These are phyloP conservation scores for Bifiguratus adelaidae DNA, from an alignment of 192 early-diverging fungal genomes.

Conservation along the genomic window DNA sequence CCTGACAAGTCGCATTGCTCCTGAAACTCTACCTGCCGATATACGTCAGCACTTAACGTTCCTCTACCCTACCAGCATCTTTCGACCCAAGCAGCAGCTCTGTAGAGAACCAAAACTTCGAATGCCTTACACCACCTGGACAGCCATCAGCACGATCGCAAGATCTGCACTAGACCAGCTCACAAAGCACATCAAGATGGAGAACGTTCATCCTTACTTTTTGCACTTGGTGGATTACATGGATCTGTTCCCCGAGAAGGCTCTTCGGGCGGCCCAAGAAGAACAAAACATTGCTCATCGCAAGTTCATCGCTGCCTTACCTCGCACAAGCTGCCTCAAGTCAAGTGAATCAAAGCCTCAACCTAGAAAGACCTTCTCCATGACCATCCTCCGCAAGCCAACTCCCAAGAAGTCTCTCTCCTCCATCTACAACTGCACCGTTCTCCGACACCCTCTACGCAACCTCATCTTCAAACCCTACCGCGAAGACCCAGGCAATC, in stretches of 20 bases:
- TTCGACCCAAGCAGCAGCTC: no score
- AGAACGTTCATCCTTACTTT: neutral
- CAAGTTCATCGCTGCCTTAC: no score
- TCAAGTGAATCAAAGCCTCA: neutral
- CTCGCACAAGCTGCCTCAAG: neutral
- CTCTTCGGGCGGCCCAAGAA: neutral
- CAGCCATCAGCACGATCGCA: neutral
- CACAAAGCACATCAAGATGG: neutral
- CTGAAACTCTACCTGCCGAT: neutral
- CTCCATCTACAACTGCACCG: neutral
- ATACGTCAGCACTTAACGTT: neutral
- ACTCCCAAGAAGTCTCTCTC: neutral
- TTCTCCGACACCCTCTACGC: neutral
- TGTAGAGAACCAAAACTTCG: neutral
- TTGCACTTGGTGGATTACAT: neutral
- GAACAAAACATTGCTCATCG: neutral
- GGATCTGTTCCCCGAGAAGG: neutral
- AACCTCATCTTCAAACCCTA: neutral
- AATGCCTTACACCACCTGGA: neutral
- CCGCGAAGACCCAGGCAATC: neutral
- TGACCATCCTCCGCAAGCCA: neutral
- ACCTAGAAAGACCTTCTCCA: neutral
- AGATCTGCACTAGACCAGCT: neutral
- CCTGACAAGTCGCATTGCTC: neutral
- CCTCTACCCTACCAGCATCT: no score